Evolutionary conservation across 176 grass and related monocot species (phyloP).

Genomic region (Raddia distichophylla): DNA sequence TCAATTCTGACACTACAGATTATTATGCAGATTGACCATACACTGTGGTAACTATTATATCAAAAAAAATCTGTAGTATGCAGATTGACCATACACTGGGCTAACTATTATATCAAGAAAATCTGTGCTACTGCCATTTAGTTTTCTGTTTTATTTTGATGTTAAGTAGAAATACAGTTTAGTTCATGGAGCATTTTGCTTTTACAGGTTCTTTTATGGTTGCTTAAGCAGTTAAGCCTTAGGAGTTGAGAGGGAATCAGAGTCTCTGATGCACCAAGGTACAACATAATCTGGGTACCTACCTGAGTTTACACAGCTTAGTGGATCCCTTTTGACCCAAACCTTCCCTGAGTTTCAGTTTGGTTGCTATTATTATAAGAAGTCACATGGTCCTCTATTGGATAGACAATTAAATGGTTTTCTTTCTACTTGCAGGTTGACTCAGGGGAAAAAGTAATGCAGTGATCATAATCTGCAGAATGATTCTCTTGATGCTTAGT

Average conservation of each 20-base stretch:
- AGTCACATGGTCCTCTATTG: constrained; percentile 28
- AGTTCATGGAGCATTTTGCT: constrained; percentile 19
- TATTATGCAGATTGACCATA: constrained; percentile 4
- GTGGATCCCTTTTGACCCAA: neutral
- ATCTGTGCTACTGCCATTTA: neutral
- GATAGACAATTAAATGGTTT: constrained; percentile 22
- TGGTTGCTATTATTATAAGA: neutral
- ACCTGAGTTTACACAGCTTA: constrained; percentile 6
- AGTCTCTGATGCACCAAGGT: constrained; percentile 34
- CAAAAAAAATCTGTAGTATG: neutral
- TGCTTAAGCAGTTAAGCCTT: neutral
- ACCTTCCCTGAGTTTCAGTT: constrained; percentile 15
- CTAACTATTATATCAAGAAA: constrained; percentile 6
- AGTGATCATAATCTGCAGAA: constrained; percentile 25
- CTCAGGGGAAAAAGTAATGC: neutral
- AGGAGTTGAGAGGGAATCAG: neutral
- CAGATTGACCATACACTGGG: constrained; percentile 1
- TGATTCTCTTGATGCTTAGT: constrained; percentile 22
- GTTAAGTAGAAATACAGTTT: neutral
- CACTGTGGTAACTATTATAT: neutral
- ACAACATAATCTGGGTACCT: constrained; percentile 11
- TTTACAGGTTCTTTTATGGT: constrained; percentile 41
- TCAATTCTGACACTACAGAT: no score
- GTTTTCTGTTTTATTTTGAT: constrained; percentile 12
- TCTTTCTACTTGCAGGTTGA: constrained; percentile 21